These are phyloP conservation scores for Carex sylvatica DNA, from an alignment of 202 grass and related monocot species.

Conservation along the genomic window DNA sequence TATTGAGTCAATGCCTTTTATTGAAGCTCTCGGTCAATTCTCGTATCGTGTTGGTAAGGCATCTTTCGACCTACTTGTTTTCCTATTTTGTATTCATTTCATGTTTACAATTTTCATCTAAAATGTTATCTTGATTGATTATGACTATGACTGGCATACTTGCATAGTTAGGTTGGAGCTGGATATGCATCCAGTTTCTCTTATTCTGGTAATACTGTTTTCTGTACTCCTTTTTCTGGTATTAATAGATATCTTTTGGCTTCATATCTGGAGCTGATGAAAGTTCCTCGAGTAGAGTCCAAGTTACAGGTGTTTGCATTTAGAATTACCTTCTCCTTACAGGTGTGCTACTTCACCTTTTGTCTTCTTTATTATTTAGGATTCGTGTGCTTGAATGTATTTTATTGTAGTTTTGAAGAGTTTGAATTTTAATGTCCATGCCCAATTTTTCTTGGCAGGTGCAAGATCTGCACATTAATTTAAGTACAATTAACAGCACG, in stretches of 20 bases:
- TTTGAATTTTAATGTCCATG: constrained; percentile 18
- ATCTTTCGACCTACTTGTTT: not conserved
- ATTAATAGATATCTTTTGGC: too few relatives aligned
- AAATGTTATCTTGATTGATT: constrained; percentile 3
- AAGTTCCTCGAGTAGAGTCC: constrained; percentile 89
- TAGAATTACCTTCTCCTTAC: constrained; percentile 82
- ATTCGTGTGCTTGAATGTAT: constrained; percentile 11
- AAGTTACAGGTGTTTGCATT: constrained; percentile 97
- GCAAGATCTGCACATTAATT: constrained; percentile 60
- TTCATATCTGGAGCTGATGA: constrained; percentile 93
- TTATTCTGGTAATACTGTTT: too few relatives aligned
- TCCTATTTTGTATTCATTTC: constrained; percentile 7
- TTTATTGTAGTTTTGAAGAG: not conserved
- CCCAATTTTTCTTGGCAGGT: constrained; percentile 50
- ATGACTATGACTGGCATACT: too few relatives aligned
- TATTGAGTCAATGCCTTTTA: constrained; percentile 98
- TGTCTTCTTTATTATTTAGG: not conserved
- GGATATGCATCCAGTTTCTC: too few relatives aligned
- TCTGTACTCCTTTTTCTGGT: too few relatives aligned
- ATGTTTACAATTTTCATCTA: constrained; percentile 13
- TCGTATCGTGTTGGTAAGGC: constrained; percentile 88
- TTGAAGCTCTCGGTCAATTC: constrained; percentile 96
- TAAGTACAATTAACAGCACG: constrained; percentile 83
- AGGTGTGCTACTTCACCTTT: constrained; percentile 41
- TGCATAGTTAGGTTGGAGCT: too few relatives aligned